A percentile compares a stretch with the other conserved stretches of the same genome.
Conservation (phyloP, 2,329 filamentous ascomycete genomes). For the Hawksworthiomyces lignivorus region DNA sequence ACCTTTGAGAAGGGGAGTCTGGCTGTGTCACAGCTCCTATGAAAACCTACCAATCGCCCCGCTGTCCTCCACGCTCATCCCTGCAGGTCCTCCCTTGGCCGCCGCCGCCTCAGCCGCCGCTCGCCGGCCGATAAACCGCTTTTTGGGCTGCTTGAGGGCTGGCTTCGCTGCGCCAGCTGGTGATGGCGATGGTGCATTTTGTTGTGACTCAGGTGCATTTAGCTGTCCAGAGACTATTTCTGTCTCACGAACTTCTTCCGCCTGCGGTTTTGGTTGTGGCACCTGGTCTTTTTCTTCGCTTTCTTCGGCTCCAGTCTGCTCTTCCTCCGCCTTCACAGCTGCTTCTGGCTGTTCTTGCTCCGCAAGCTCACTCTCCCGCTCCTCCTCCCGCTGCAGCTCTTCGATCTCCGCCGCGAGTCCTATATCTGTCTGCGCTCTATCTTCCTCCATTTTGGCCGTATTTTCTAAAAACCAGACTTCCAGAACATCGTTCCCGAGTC, state of each 20-base stretch:
- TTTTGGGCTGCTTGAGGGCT: constrained; percentile 67
- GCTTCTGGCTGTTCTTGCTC: not conserved
- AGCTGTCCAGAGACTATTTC: too few relatives aligned
- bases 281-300: not conserved
- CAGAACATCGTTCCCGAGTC: not conserved
- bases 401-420: constrained; percentile 62
- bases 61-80: constrained; percentile 45
- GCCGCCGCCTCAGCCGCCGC: constrained; percentile 56
- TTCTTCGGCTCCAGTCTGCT: not conserved
- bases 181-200: constrained; percentile 15
- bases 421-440: constrained; percentile 61
- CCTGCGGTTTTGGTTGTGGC: not conserved
- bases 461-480: too few relatives aligned
- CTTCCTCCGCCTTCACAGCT: not conserved
- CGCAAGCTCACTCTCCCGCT: constrained; percentile 29
- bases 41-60: constrained; percentile 42
- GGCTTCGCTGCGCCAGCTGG: constrained; percentile 3
- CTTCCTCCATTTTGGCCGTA: constrained; percentile 73
- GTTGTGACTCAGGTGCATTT: too few relatives aligned
- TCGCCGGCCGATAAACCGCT: constrained; percentile 81
- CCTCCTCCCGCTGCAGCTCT: constrained; percentile 18
- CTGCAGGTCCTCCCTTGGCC: not conserved
- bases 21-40: too few relatives aligned
- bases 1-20: too few relatives aligned
- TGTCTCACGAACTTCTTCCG: too few relatives aligned